Percentiles rank a stretch among this genome's conserved stretches.
phyloP scores from a whole-genome alignment of 1,284 basidiomycete genomes.

The Cryptococcus sp. region DNA sequence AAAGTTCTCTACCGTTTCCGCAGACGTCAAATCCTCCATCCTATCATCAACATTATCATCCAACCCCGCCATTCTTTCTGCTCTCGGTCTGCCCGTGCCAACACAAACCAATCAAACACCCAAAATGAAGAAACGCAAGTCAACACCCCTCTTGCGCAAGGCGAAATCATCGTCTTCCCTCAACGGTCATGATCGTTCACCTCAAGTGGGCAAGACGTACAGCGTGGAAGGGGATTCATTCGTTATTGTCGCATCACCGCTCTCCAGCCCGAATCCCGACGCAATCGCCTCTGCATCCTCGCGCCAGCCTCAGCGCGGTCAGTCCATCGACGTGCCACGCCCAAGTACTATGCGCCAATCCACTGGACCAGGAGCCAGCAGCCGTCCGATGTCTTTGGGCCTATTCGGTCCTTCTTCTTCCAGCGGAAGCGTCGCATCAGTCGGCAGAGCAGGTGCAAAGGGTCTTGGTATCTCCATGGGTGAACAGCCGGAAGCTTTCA shows the following conservation, averaged over 20 bases:
- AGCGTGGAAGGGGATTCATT: conserved; percentile 40
- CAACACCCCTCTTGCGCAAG: conserved; percentile 45
- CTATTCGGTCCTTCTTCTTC: conserved; percentile 26
- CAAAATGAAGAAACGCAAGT: conserved; percentile 38
- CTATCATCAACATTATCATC: conserved; percentile 40
- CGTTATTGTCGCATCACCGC: conserved; percentile 43
- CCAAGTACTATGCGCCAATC: conserved; percentile 18
- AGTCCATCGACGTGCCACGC: conserved; percentile 29
- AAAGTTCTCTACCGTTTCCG: conserved; percentile 45
- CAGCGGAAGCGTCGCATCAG: conserved; percentile 11
- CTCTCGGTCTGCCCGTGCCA: conserved; percentile 40
- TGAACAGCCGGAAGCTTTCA: conserved; percentile 42
- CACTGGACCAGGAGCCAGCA: conserved; percentile 9
- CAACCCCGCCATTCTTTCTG: conserved; percentile 42
- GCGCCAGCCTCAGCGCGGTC: conserved; percentile 15
- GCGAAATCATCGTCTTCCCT: conserved; percentile 41
- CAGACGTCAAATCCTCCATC: conserved; percentile 46
- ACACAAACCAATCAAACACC: conserved; percentile 17
- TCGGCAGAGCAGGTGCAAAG: conserved; percentile 20
- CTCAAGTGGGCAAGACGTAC: conserved; percentile 39
- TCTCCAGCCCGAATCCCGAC: conserved; percentile 5
- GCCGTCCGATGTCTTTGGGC: conserved; percentile 22
- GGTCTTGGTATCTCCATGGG: conserved; percentile 36
- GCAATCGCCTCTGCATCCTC: conserved; percentile 14
- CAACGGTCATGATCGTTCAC: conserved; percentile 18